Evolutionary conservation across 345 rosid species (phyloP).

Genomic region (Pseudoturritis turrita): DNA sequence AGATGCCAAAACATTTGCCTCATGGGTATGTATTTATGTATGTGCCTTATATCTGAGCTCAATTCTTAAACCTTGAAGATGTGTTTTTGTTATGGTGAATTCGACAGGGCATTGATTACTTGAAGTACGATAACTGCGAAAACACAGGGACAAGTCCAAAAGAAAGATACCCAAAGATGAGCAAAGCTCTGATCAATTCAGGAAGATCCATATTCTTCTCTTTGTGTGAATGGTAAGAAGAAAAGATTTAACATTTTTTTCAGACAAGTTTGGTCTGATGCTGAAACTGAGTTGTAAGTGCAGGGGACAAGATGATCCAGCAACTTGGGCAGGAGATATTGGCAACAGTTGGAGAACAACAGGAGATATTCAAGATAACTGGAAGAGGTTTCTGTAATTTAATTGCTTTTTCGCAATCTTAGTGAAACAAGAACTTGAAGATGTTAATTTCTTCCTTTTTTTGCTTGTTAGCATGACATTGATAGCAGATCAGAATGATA

Average conservation of each 20-base stretch:
- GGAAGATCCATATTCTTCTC: constrained; percentile 83
- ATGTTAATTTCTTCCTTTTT: neutral
- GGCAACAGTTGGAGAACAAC: constrained; percentile 99
- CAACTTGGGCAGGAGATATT: constrained; percentile 68
- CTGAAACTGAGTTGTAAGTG: constrained; percentile 2
- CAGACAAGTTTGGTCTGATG: constrained; percentile 1
- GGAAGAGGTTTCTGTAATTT: constrained; percentile 51
- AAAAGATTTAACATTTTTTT: neutral
- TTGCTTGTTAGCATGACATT: constrained; percentile 54
- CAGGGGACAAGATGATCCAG: constrained; percentile 90
- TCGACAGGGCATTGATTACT: constrained; percentile 72
- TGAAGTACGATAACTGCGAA: constrained; percentile 87
- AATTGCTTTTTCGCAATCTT: neutral
- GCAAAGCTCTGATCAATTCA: constrained; percentile 59
- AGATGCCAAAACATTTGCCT: constrained; percentile 87
- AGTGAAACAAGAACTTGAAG: neutral
- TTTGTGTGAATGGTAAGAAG: constrained; percentile 75
- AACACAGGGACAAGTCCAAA: constrained; percentile 60
- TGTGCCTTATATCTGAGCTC: neutral
- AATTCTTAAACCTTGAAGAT: neutral
- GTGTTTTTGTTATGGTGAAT: constrained; percentile 1
- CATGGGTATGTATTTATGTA: constrained; percentile 51
- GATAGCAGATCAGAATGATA: constrained; percentile 65
- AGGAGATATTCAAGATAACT: constrained; percentile 59
- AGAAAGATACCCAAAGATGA: constrained; percentile 65